These are phyloP conservation scores for Chrysanthemum makinoi DNA, from an alignment of 129 eudicot genomes.

Conservation along the genomic window DNA sequence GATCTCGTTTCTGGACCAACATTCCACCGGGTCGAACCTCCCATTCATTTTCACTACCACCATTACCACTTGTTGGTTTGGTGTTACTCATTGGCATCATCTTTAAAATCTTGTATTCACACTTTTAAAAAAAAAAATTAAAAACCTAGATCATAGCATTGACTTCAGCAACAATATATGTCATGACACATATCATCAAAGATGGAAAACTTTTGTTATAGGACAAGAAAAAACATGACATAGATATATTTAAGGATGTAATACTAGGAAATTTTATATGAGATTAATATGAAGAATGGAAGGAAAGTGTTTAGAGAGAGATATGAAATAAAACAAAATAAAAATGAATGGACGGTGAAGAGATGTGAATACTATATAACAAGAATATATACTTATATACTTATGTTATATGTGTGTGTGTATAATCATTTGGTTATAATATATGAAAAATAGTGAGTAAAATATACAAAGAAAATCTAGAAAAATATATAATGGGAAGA, in stretches of 20 bases:
- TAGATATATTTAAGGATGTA: constrained; percentile 12
- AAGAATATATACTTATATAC: background rate
- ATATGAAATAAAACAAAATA: background rate
- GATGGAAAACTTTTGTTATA: constrained; percentile 17
- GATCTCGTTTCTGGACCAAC: constrained; percentile 70
- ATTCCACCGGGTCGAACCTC: constrained; percentile 48
- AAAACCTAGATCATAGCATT: constrained; percentile 18
- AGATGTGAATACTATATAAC: constrained; percentile 13
- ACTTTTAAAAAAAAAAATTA: background rate
- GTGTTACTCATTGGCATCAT: constrained; percentile 68
- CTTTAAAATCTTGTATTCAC: background rate
- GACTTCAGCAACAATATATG: background rate
- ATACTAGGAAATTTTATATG: background rate
- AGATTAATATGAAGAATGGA: no score
- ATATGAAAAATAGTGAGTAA: background rate
- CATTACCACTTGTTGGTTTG: constrained; percentile 6
- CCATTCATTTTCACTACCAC: constrained; percentile 56
- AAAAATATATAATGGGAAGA: background rate
- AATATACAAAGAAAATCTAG: background rate
- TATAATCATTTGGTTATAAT: background rate
- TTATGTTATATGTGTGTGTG: background rate
- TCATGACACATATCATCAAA: no score
- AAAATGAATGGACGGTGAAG: constrained; percentile 46
- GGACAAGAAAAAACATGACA: constrained; percentile 29
- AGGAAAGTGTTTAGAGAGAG: constrained; percentile 22